These are phyloP conservation scores for Fusarium torulosum DNA, from an alignment of 2,329 filamentous ascomycete species.

Conservation along the genomic window DNA sequence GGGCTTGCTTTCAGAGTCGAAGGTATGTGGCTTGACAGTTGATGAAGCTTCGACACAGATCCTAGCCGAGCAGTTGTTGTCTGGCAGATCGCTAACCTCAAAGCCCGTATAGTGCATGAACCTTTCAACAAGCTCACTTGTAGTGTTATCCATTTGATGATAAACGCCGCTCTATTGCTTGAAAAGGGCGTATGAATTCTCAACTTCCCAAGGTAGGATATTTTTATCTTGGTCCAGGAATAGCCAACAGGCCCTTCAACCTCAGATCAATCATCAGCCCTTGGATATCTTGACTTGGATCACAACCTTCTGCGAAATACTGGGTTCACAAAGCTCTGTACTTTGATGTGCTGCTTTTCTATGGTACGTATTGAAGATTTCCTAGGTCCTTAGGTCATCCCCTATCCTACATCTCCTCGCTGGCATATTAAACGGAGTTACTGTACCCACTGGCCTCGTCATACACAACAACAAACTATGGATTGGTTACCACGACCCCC, in stretches of 20 bases:
- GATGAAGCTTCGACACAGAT: background rate
- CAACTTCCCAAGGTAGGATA: constrained; percentile 51
- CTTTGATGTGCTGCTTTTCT: background rate
- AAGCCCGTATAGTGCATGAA: constrained; percentile 22
- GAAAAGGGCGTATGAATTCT: constrained; percentile 50
- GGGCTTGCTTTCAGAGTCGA: background rate
- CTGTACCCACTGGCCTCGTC: background rate
- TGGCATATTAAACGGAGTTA: background rate
- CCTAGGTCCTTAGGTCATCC: background rate
- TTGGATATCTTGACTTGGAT: background rate
- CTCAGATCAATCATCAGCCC: background rate
- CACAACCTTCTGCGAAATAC: constrained; percentile 1
- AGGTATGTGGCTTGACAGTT: constrained; percentile 5
- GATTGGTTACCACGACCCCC: background rate
- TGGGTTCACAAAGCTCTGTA: background rate
- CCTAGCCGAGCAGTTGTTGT: background rate
- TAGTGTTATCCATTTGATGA: constrained; percentile 26
- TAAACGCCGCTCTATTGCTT: constrained; percentile 26
- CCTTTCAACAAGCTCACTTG: constrained; percentile 6
- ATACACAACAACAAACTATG: background rate
- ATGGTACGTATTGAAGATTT: constrained; percentile 32
- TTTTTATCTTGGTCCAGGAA: background rate
- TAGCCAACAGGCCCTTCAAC: background rate
- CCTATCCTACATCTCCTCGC: background rate
- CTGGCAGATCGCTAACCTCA: constrained; percentile 3